phyloP scores from a whole-genome alignment of 495 filamentous ascomycete genomes.

The Lasiosphaeriaceae sp. region DNA sequence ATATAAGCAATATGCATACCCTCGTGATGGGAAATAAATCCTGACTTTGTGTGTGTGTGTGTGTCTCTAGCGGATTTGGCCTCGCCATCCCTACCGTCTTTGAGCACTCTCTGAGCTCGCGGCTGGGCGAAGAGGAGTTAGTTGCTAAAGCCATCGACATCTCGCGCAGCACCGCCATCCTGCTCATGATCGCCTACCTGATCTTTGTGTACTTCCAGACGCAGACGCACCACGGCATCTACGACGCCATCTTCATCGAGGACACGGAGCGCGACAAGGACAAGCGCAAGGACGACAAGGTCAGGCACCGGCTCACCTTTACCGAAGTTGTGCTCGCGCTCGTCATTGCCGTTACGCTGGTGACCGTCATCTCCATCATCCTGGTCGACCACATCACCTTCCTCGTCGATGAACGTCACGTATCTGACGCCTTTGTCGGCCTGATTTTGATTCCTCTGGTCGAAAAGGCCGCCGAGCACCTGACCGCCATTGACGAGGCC shows the following conservation, averaged over 20 bases:
- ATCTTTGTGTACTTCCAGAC: slow-evolving; percentile 81
- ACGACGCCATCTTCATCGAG: slow-evolving; percentile 54
- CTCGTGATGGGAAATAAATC: not conserved
- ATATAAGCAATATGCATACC: slow-evolving; percentile 6
- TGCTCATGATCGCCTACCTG: slow-evolving; percentile 74
- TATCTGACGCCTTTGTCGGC: slow-evolving; percentile 79
- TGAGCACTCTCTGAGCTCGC: slow-evolving; percentile 51
- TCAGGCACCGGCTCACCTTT: slow-evolving; percentile 70
- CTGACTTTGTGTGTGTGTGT: not conserved
- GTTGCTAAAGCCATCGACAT: slow-evolving; percentile 54
- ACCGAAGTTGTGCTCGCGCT: slow-evolving; percentile 70
- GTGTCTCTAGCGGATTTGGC: slow-evolving; percentile 63
- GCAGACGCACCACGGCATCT: slow-evolving; percentile 77
- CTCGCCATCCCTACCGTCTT: slow-evolving; percentile 82
- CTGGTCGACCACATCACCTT: slow-evolving; percentile 75
- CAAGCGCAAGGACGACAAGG: slow-evolving; percentile 53
- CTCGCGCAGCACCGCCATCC: slow-evolving; percentile 69
- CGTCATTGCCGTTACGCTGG: slow-evolving; percentile 62
- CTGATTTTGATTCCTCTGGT: slow-evolving; percentile 78
- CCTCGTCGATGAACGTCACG: slow-evolving; percentile 58
- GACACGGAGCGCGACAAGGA: slow-evolving; percentile 73
- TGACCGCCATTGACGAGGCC: slow-evolving; percentile 88
- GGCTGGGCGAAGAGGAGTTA: slow-evolving; percentile 37
- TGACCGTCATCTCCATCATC: slow-evolving; percentile 76
- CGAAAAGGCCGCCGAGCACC: slow-evolving; percentile 87